Evolutionary conservation across 306 rosid species (phyloP), one percentile per base, ranked within the genome.

Genomic region (Rosa lucieae): DNA sequence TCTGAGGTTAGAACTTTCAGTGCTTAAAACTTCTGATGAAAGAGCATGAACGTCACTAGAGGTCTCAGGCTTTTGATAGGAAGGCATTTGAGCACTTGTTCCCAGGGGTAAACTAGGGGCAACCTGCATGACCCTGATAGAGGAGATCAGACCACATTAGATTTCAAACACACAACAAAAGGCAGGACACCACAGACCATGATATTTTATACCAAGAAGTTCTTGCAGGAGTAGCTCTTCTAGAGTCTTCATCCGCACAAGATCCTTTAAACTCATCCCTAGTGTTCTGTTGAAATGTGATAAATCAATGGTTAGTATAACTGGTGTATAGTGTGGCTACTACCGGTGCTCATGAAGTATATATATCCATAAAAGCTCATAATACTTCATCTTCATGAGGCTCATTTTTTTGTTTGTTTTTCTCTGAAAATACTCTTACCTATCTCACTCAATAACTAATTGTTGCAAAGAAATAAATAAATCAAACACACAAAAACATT

Each of bases 131-230:
- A 23, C 56, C 78, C 78, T 75, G 78, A 61, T 14, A 65, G 29
- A 84, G 69, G 72, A 10, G 70, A 69, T 61, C 69, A 73, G 75
- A 39, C 72, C 75, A 72, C 23, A 75, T 70, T 40, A 75, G 49
- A 46, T 66, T 52, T 67, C 76, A 47, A 77, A 74, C 58, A 74
- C 81, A 83, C 37, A 65, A 76, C 21, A 21, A 61, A 59, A 44
- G 37, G 26, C 18, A 75, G 23, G 53, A 44, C 20, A 29, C 42
- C 48, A 51, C 53, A 61, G 29, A 14, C 49, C 70, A 61, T 9
- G 42, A 75, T 9, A 21, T 58, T 75, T 68, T 78, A 80, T 89
- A 92, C 98, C 98, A 89, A 72, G 98, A 87, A 44, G 87, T 83
- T 69, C 87, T 87, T 40, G 93, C 75, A 56, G 93, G 87, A 52